Percentiles rank a stretch among this genome's conserved stretches.
Evolutionary conservation across 345 rosid genomes (phyloP).

Genomic region (Erysimum cheiranthoides): DNA sequence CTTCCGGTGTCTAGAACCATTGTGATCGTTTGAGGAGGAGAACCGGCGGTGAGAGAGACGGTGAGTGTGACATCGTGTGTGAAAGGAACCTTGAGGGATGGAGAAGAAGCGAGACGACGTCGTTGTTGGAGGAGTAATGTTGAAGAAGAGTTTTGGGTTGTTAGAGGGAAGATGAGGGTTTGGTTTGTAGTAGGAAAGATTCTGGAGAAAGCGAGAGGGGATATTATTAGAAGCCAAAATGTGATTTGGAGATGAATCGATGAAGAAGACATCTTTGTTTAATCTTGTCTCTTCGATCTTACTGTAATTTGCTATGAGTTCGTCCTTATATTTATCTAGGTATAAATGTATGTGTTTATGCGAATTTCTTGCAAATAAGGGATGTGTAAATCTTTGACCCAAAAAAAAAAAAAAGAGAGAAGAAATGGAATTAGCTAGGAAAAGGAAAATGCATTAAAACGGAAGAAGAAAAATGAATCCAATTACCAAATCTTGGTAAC

Average conservation of each 20-base stretch:
- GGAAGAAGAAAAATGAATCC: slow-evolving; percentile 8
- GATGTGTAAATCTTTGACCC: background rate
- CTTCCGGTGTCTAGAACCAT: slow-evolving; percentile 88
- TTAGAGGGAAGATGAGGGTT: slow-evolving; percentile 55
- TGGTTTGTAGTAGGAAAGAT: slow-evolving; percentile 48
- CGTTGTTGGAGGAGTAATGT: background rate
- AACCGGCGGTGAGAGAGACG: slow-evolving; percentile 64
- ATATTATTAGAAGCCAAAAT: slow-evolving; percentile 31
- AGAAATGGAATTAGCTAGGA: background rate
- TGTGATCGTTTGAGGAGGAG: slow-evolving; percentile 66
- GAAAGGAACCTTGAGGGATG: slow-evolving; percentile 52
- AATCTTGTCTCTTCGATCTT: background rate
- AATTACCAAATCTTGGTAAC: slow-evolving; percentile 13
- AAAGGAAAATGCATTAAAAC: slow-evolving; percentile 9
- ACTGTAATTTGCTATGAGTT: background rate
- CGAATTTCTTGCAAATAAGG: background rate
- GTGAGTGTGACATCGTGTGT: slow-evolving; percentile 66
- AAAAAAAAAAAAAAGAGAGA: background rate
- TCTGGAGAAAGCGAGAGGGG: slow-evolving; percentile 40
- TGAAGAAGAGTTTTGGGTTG: slow-evolving; percentile 42
- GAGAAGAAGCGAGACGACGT: slow-evolving; percentile 32
- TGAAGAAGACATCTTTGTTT: slow-evolving; percentile 34
- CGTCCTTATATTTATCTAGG: background rate
- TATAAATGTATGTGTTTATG: background rate
- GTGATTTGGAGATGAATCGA: slow-evolving; percentile 26